Base-by-base conservation (phyloP, 140 eudicot genomes). In the Erigeron philadelphicus region DNA sequence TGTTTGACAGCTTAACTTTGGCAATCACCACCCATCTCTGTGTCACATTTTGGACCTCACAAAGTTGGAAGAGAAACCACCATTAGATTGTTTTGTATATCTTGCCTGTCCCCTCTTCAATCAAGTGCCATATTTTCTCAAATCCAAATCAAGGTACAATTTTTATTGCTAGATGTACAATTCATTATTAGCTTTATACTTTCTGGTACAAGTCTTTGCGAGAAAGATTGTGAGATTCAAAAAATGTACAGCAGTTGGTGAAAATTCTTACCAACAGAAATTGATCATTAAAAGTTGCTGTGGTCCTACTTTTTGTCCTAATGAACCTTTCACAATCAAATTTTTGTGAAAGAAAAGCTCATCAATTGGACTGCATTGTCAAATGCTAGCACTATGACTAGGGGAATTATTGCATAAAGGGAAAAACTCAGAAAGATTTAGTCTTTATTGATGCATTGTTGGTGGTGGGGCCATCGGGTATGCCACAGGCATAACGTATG, bases 391-490 rank as follows among this genome's bases (percentile, higher is more conserved):
- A 75, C 84, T 74, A 79, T 49, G 66, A 75, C 72, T 74, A 70
- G 73, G 53, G 75, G 52, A 57, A 71, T 75, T 80, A 80, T 80
- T 80, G 70, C 81, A 70, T 61, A 59, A 78, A 70, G 25, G 19
- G 49, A 43, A 57, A 15, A 35, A 58, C 16, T 49, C 53, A 48
- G 12, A 62, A 67, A 60, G 64, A 72, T 78, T 72, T 59, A 6
- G 23, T 19, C 35, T 43, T 53, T 70, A 87, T 80, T 88, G 89
- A 72, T 85, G 92, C 90, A 87, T 90, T 12, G 89, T 64, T 55
- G 95, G 96, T 15, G 97, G 97, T 0, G 94, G 90, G 17, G 95
- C 85, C 95, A 91, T 82, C 0, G 96, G 95, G 64, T 86, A 91
- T 7, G 91, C 96, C 3, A 88, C 79, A 0, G 97, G 97, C 81